Conservation (phyloP, 305 asterid species). For the Plantago lanceolata region DNA sequence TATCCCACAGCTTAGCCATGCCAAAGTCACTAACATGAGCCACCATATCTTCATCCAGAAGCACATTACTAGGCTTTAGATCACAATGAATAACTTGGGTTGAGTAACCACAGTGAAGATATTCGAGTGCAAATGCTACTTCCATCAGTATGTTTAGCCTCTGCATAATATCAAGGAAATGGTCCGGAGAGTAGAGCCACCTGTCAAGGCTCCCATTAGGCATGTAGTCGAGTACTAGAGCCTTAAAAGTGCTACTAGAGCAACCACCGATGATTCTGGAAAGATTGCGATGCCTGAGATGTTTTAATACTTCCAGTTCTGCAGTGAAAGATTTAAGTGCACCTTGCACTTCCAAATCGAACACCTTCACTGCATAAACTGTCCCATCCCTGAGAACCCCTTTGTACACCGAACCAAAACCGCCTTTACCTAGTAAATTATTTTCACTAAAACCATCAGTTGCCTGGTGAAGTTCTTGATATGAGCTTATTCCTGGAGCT, state of each 20-base stretch:
- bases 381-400: slow-evolving; percentile 17
- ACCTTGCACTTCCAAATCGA: slow-evolving; percentile 21
- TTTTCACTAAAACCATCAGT: slow-evolving; percentile 17
- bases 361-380: slow-evolving; percentile 17
- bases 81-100: slow-evolving; percentile 21
- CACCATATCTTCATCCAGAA: slow-evolving; percentile 18
- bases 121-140: slow-evolving; percentile 21
- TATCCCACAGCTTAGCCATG: slow-evolving; percentile 7
- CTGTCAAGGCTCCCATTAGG: slow-evolving; percentile 21
- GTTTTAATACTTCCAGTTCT: slow-evolving; percentile 17
- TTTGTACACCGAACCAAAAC: slow-evolving; percentile 16
- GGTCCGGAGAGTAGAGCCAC: slow-evolving; percentile 16
- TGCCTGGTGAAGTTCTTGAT: slow-evolving; percentile 25
- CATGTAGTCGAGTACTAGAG: slow-evolving; percentile 19
- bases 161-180: slow-evolving; percentile 11
- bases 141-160: slow-evolving; percentile 21
- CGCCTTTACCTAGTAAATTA: slow-evolving; percentile 16
- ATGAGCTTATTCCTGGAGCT: slow-evolving; percentile 14
- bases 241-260: slow-evolving; percentile 14
- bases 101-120: slow-evolving; percentile 21
- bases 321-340: slow-evolving; percentile 15
- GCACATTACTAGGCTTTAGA: slow-evolving; percentile 19
- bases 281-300: slow-evolving; percentile 19
- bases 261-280: slow-evolving; percentile 16
- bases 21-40: slow-evolving; percentile 25